A percentile compares a stretch with the other conserved stretches of the same genome.
Evolutionary conservation across 129 eudicot genomes (phyloP).

Genomic region (Saposhnikovia divaricata): DNA sequence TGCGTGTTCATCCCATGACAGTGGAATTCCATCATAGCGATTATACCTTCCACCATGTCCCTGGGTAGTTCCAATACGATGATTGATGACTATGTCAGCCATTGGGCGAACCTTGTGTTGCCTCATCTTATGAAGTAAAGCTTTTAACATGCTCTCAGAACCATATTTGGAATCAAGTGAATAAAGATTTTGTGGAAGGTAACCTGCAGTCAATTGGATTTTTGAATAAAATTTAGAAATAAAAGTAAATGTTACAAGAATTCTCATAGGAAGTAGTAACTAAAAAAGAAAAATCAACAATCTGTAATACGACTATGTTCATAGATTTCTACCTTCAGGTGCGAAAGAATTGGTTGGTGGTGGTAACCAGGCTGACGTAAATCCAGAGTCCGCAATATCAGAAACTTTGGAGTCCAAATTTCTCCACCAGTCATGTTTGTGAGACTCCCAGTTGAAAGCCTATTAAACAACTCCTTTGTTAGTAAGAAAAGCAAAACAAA

Average conservation of each 20-base stretch:
- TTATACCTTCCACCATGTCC: slow-evolving; percentile 85
- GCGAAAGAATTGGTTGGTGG: slow-evolving; percentile 71
- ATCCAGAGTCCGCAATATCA: slow-evolving; percentile 79
- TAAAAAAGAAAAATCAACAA: not conserved
- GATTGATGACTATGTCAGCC: slow-evolving; percentile 95
- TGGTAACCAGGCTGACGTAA: slow-evolving; percentile 95
- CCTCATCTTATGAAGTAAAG: slow-evolving; percentile 66
- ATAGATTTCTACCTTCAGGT: slow-evolving; percentile 56
- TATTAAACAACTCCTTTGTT: slow-evolving; percentile 21
- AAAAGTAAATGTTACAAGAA: too few relatives aligned
- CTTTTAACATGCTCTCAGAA: slow-evolving; percentile 57
- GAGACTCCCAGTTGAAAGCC: slow-evolving; percentile 97
- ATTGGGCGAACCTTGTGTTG: slow-evolving; percentile 69
- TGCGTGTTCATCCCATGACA: slow-evolving; percentile 85
- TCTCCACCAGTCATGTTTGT: slow-evolving; percentile 88
- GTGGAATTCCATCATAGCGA: slow-evolving; percentile 87
- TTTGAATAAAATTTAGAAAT: not conserved
- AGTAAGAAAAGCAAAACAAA: not conserved
- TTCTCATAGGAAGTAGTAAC: not conserved
- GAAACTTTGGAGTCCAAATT: slow-evolving; percentile 64
- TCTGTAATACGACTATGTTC: not conserved
- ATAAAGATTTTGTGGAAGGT: slow-evolving; percentile 86
- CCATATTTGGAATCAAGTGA: slow-evolving; percentile 83
- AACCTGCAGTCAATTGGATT: slow-evolving; percentile 42
- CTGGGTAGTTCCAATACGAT: slow-evolving; percentile 73